Base-by-base conservation (phyloP, 2,329 filamentous ascomycete species). In the Diaporthe caulivora region DNA sequence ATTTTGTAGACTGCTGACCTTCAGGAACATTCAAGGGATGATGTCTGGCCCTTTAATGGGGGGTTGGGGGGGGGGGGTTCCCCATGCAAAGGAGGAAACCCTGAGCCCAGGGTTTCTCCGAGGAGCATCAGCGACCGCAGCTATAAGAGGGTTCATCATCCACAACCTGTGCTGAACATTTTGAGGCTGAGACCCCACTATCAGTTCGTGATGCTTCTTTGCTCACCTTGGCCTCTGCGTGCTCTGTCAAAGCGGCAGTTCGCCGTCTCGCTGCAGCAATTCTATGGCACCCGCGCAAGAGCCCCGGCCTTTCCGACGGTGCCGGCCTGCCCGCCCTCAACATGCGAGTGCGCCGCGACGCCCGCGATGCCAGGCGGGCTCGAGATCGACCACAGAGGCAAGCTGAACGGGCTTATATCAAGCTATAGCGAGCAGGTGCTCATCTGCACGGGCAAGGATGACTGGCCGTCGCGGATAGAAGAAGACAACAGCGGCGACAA, bases 391-490 rank as follows among this genome's bases (percentile, higher is more conserved):
- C 87, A 88, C 78, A 87, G 90, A 75, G 89, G 89, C 51, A 87
- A 89, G 24, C 85, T 98, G 55, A 92, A 93, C 79, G 94, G 94
- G 17, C 92, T 93, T 8, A 95, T 98, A 84, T 87, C 93, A 2
- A 86, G 88, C 1, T 97, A 98, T 80, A 87, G 91, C 1, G 92
- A 97, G 82, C 95, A 98, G 78, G 89, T 98, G 4, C 83, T 98
- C 13, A 87, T 98, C 18, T 95, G 93, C 75, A 97, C 95, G 0
- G 95, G 94, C 6, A 90, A 91, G 75, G 84, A 88, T 40, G 94
- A 97, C 83, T 98, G 95, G 95, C 86, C 88, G 37, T 95, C 93
- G 79, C 90, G 90, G 72, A 97, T 98, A 75, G 95, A 97, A 80
- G 92, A 97, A 58, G 95, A 97, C 74, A 90, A 92, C 77, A 88